Evolutionary conservation across 176 grass and related monocot genomes (phyloP), one percentile per base, ranked within the genome.

Genomic region (Neostapfia colusana): DNA sequence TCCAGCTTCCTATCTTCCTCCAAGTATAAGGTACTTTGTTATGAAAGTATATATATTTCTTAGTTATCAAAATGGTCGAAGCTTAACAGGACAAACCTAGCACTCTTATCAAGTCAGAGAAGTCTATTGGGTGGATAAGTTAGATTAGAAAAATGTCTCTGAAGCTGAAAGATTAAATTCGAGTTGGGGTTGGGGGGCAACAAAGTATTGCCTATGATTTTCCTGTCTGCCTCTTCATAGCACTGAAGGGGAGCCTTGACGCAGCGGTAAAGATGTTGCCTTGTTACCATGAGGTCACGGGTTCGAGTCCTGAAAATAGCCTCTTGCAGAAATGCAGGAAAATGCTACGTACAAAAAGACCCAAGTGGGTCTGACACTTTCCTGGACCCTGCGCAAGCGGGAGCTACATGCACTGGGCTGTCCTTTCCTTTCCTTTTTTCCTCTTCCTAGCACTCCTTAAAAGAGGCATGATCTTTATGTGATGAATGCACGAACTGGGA

Each of bases 1-100:
- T 81, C 91, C 95, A 82, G 75, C 87, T 37, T 84, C 95, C 9
- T 98, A 98, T 81, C 91, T 98, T 69, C 74, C 90, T 61, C 66
- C 66, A 21, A 97, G 83, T 78, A 80, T 91, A 84, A 97, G 94
- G 94, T 97, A 93, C 49, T 64, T 17, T 54, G 15, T 54, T 54
- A 54, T 54, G 51, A 54, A 21, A 54, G 51, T 54, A 54, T 54
- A 10, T 54, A 21, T 6, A 54, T 54, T 1, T 53, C 14, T 53
- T 8, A 53, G 50, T 4, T 53, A 8, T 53, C 18, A 53, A 53
- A 53, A n/a, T 53, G 18, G 16, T 49, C 14, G 18, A 49, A 49
- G 16, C 16, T 49, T 49, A 49, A 49, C 13, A 17, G 46, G 16
- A 51, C 45, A 48, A 48, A 48, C 3, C 45, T 48, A 48, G 6